phyloP scores from a whole-genome alignment of 2,329 filamentous ascomycete species.

The Aspergillus fumigatiaffinis region DNA sequence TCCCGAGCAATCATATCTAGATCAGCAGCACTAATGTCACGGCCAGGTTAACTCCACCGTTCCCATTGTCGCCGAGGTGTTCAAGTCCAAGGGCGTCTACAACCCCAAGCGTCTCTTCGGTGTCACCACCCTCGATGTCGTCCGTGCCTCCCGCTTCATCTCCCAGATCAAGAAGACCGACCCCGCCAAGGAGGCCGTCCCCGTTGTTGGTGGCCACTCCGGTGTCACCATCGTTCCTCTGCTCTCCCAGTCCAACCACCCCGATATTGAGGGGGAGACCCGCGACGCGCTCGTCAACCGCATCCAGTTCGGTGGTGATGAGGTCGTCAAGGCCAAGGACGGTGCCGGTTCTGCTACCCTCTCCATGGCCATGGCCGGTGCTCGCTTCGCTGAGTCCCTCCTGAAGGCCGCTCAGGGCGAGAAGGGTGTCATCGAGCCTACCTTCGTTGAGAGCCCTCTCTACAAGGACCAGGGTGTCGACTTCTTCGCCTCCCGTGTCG shows the following conservation, averaged over 20 bases:
- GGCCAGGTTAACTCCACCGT: slow-evolving; percentile 90
- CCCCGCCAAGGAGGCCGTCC: slow-evolving; percentile 89
- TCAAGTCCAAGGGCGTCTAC: slow-evolving; percentile 94
- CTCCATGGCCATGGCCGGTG: slow-evolving; percentile 97
- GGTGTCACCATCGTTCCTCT: slow-evolving; percentile 98
- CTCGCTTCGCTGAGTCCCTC: slow-evolving; percentile 79
- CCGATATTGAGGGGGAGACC: slow-evolving; percentile 72
- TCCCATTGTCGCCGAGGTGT: slow-evolving; percentile 93
- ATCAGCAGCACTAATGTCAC: slow-evolving; percentile 5
- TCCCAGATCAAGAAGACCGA: slow-evolving; percentile 87
- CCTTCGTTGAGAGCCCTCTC: slow-evolving; percentile 93
- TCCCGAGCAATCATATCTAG: background rate
- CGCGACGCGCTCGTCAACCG: slow-evolving; percentile 78
- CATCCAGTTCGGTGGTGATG: slow-evolving; percentile 98
- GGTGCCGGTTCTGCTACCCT: slow-evolving; percentile 95
- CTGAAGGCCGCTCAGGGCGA: slow-evolving; percentile 89
- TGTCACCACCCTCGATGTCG: slow-evolving; percentile 98
- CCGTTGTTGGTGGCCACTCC: slow-evolving; percentile 94
- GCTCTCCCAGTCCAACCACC: slow-evolving; percentile 88
- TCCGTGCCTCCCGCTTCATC: slow-evolving; percentile 97
- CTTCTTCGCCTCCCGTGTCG: slow-evolving; percentile 93
- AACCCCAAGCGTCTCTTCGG: slow-evolving; percentile 99
- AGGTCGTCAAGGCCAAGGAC: slow-evolving; percentile 99
- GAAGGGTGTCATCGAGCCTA: slow-evolving; percentile 92
- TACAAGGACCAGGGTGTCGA: slow-evolving; percentile 98